These are phyloP conservation scores for Pulicaria dysenterica DNA, from an alignment of 129 eudicot genomes.

Conservation along the genomic window DNA sequence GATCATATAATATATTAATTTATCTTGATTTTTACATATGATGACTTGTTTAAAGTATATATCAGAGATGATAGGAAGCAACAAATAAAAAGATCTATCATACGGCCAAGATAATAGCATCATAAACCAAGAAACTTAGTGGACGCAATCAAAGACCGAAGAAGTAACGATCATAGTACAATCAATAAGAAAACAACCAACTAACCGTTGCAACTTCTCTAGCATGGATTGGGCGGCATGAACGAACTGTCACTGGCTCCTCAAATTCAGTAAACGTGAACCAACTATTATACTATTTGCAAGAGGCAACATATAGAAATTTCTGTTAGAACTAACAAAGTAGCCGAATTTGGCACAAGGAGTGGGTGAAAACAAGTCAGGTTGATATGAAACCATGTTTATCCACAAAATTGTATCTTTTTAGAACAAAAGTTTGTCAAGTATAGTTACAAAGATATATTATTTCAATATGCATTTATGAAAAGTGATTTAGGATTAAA, in stretches of 20 bases:
- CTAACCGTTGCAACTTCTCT: conserved; percentile 89
- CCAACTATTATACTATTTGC: conserved; percentile 87
- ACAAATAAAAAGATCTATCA: background rate
- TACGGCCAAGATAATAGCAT: background rate
- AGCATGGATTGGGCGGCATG: conserved; percentile 78
- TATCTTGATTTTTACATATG: no score
- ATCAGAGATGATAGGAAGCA: background rate
- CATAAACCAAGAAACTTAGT: background rate
- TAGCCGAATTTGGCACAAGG: no score
- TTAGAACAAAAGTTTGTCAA: no score
- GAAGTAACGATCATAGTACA: background rate
- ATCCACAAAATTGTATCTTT: no score
- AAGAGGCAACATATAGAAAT: conserved; percentile 22
- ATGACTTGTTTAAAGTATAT: no score
- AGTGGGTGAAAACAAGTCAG: no score
- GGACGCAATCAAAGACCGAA: background rate
- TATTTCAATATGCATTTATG: no score
- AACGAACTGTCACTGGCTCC: conserved; percentile 82
- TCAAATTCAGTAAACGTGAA: conserved; percentile 80
- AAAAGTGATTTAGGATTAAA: no score
- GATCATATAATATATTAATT: no score
- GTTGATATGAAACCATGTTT: no score
- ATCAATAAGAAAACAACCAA: conserved; percentile 12
- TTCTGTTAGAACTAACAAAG: conserved; percentile 14
- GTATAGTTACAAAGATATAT: no score